A percentile compares a stretch with the other conserved stretches of the same genome.
Conservation (phyloP, 306 rosid genomes). For the Fagus sylvatica region DNA sequence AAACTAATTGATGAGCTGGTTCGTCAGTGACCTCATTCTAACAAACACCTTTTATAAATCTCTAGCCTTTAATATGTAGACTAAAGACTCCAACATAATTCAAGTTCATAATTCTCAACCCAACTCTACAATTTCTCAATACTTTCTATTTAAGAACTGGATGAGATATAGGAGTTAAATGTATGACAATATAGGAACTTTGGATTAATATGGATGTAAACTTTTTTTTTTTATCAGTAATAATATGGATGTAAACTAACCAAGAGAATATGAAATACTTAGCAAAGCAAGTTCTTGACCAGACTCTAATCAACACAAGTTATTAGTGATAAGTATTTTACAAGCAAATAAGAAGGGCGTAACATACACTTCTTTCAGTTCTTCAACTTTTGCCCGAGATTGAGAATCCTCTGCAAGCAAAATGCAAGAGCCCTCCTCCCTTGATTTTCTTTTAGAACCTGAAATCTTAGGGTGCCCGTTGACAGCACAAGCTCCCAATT, state of each 20-base stretch:
- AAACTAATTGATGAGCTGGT: neutral
- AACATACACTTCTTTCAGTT: slow-evolving; percentile 70
- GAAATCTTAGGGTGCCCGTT: slow-evolving; percentile 24
- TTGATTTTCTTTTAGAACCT: slow-evolving; percentile 62
- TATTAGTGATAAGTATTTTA: neutral
- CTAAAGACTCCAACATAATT: neutral
- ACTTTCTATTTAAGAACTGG: neutral
- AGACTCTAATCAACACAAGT: neutral
- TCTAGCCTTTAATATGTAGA: neutral
- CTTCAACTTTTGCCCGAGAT: slow-evolving; percentile 61
- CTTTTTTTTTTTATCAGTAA: too few species aligned
- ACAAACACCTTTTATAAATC: neutral
- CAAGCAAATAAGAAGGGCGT: slow-evolving; percentile 12
- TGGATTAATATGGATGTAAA: slow-evolving; percentile 14
- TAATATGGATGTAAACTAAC: neutral
- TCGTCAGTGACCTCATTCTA: neutral
- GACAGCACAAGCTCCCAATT: slow-evolving; percentile 47
- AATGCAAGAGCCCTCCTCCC: slow-evolving; percentile 42
- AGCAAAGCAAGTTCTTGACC: slow-evolving; percentile 11
- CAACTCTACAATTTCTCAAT: slow-evolving; percentile 5
- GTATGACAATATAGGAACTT: neutral
- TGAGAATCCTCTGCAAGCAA: slow-evolving; percentile 64
- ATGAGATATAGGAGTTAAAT: neutral
- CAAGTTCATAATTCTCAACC: slow-evolving; percentile 12
- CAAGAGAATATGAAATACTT: neutral